These are phyloP conservation scores for Zasmidium cellare DNA, from an alignment of 2,329 filamentous ascomycete species.

Conservation along the genomic window DNA sequence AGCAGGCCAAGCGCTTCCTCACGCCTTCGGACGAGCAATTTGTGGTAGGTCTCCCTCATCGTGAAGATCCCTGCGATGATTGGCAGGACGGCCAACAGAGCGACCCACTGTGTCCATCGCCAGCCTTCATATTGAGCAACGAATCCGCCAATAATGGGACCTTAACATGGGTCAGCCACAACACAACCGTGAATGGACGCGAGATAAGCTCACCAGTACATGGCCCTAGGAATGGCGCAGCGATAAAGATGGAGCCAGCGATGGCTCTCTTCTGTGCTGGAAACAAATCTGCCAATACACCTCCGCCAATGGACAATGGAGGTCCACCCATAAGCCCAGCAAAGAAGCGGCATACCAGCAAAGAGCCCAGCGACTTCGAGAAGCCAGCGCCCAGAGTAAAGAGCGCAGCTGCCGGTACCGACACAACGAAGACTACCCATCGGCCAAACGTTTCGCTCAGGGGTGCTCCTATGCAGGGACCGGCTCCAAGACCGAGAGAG, in stretches of 20 bases:
- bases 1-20: neutral
- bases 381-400: constrained; percentile 60
- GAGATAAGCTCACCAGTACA: too few relatives aligned
- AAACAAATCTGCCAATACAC: too few relatives aligned
- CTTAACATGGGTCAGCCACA: too few relatives aligned
- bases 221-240: too few relatives aligned
- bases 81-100: constrained; percentile 16
- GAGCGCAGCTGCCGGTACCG: constrained; percentile 50
- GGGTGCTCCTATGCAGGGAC: constrained; percentile 58
- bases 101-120: constrained; percentile 35
- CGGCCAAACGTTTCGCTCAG: constrained; percentile 61
- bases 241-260: too few relatives aligned
- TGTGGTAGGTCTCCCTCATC: neutral
- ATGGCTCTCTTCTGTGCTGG: too few relatives aligned
- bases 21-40: neutral
- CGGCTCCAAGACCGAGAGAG: constrained; percentile 60
- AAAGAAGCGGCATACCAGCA: constrained; percentile 65
- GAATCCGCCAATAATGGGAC: constrained; percentile 33
- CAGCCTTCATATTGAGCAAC: constrained; percentile 27
- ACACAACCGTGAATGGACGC: too few relatives aligned
- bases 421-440: constrained; percentile 51
- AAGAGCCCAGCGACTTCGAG: constrained; percentile 49
- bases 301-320: constrained; percentile 37
- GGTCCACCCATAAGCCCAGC: constrained; percentile 70
- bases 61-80: neutral